Conservation (phyloP, 202 grass and related monocot genomes). For the Elaeis oleifera region DNA sequence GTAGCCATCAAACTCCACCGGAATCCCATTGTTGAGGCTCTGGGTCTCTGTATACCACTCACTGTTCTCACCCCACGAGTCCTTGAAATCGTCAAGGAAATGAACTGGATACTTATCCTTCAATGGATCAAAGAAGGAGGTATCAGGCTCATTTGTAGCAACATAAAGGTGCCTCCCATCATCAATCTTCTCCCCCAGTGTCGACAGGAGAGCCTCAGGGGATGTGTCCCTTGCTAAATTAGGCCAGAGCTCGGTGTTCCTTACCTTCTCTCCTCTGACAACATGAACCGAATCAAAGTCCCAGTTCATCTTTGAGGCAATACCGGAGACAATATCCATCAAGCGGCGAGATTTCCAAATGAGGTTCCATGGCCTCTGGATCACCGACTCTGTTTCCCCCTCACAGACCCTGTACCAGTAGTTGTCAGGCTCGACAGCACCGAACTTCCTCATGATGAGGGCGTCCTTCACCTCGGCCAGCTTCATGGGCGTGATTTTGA, state of each 20-base stretch:
- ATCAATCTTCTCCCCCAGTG: slow-evolving; percentile 28
- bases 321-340: slow-evolving; percentile 39
- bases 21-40: slow-evolving; percentile 55
- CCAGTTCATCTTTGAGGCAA: slow-evolving; percentile 44
- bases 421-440: slow-evolving; percentile 46
- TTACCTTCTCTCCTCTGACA: slow-evolving; percentile 9
- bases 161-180: slow-evolving; percentile 43
- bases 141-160: slow-evolving; percentile 26
- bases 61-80: slow-evolving; percentile 48
- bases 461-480: slow-evolving; percentile 38
- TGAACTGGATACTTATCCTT: slow-evolving; percentile 31
- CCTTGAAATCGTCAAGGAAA: slow-evolving; percentile 53
- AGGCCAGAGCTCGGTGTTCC: slow-evolving; percentile 1
- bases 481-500: slow-evolving; percentile 30
- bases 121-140: slow-evolving; percentile 27
- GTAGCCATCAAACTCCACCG: slow-evolving; percentile 74
- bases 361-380: slow-evolving; percentile 10
- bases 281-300: slow-evolving; percentile 45
- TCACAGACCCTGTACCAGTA: slow-evolving; percentile 67
- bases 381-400: slow-evolving; percentile 31
- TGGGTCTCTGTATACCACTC: slow-evolving; percentile 69
- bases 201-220: slow-evolving; percentile 1
- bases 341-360: slow-evolving; percentile 33
- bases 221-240: slow-evolving; percentile 13
- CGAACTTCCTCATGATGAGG: slow-evolving; percentile 59